phyloP scores from a whole-genome alignment of 805 yeast species.

The Teunomyces gatunensis region DNA sequence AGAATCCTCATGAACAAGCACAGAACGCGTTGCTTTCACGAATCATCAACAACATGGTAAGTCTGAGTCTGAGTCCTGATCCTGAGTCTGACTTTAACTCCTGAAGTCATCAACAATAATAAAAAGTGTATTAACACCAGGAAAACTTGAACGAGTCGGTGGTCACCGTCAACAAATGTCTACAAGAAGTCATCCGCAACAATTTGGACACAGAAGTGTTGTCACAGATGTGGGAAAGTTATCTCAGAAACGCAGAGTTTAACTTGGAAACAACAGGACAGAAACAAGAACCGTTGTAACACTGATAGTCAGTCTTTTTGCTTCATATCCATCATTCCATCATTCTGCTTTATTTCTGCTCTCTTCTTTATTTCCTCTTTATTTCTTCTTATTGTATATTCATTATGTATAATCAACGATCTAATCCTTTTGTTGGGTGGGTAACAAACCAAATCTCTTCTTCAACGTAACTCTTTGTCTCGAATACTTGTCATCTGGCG shows the following conservation, averaged over 20 bases:
- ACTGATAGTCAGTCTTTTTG: too few relatives aligned
- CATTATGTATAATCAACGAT: background rate
- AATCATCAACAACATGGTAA: constrained; percentile 71
- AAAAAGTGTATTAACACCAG: constrained; percentile 25
- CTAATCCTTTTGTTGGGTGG: constrained; percentile 58
- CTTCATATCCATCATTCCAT: too few relatives aligned
- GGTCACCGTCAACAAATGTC: constrained; percentile 55
- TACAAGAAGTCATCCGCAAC: constrained; percentile 60
- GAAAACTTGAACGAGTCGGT: constrained; percentile 73
- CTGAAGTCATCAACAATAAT: too few relatives aligned
- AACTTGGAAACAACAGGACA: constrained; percentile 66
- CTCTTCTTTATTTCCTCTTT: too few relatives aligned
- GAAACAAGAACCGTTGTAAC: constrained; percentile 47
- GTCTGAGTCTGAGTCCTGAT: constrained; percentile 17
- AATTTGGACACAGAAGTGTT: constrained; percentile 70
- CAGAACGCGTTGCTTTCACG: constrained; percentile 74
- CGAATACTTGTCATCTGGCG: constrained; percentile 99
- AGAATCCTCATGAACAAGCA: constrained; percentile 81
- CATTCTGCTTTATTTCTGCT: too few relatives aligned
- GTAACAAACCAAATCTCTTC: constrained; percentile 87
- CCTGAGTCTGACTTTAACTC: too few relatives aligned
- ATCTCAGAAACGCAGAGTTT: constrained; percentile 66
- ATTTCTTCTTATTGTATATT: background rate
- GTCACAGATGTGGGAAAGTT: constrained; percentile 77
- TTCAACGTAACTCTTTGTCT: constrained; percentile 98